phyloP scores from a whole-genome alignment of 139 green algal genomes.

The Tetraselmis chui region DNA sequence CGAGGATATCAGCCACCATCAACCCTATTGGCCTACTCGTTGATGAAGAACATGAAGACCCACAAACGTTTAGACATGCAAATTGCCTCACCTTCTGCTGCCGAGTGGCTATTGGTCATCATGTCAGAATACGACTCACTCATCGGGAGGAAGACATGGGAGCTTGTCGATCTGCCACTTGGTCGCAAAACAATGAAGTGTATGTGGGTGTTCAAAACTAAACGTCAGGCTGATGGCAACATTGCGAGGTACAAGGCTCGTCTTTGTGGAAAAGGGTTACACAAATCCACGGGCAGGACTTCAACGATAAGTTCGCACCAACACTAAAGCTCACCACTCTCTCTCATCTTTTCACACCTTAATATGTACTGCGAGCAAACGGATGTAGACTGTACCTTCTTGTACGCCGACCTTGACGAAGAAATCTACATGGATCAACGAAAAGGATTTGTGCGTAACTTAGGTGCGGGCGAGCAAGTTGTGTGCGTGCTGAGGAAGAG shows the following conservation, averaged over 20 bases:
- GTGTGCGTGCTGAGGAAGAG: neutral
- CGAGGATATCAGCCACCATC: neutral
- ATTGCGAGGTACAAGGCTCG: neutral
- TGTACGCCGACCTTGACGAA: neutral
- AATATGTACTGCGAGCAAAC: neutral
- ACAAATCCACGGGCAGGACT: neutral
- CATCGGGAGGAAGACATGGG: neutral
- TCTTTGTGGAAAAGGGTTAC: neutral
- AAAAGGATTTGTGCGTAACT: neutral
- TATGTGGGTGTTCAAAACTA: neutral
- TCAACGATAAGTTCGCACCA: neutral
- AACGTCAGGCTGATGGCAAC: neutral
- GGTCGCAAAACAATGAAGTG: neutral
- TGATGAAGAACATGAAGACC: neutral
- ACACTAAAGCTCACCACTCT: neutral
- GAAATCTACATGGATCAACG: neutral
- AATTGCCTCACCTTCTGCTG: neutral
- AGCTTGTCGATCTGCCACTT: neutral
- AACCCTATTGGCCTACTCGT: neutral
- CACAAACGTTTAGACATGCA: too few relatives aligned
- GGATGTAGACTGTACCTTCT: neutral
- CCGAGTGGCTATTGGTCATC: neutral
- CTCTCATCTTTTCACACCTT: neutral
- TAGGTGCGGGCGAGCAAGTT: neutral
- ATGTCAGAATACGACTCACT: neutral